A percentile compares a stretch with the other conserved stretches of the same genome.
Evolutionary conservation across 2,329 filamentous ascomycete genomes (phyloP).

Genomic region (Arthrobotrys iridis): DNA sequence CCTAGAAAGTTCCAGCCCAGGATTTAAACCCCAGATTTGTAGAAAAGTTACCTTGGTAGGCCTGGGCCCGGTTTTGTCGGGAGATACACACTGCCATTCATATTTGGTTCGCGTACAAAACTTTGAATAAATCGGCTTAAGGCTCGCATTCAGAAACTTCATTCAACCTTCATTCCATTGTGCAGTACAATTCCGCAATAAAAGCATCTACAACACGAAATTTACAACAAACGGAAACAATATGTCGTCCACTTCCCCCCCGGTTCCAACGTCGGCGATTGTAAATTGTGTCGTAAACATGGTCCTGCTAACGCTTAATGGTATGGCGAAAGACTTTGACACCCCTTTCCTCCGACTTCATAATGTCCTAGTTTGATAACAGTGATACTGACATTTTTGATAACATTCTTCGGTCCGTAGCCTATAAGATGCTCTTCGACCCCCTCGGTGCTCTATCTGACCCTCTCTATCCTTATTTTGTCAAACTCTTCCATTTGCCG

Average conservation of each 20-base stretch:
- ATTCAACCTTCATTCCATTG: neutral
- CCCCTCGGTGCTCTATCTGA: constrained; percentile 35
- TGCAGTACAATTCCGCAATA: too few relatives aligned
- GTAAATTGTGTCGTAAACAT: constrained; percentile 50
- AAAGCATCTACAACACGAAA: constrained; percentile 38
- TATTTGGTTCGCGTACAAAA: too few relatives aligned
- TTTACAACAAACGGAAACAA: constrained; percentile 15
- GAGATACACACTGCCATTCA: too few relatives aligned
- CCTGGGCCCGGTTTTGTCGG: neutral
- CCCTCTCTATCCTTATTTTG: constrained; percentile 43
- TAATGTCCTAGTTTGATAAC: too few relatives aligned
- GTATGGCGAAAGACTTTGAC: neutral
- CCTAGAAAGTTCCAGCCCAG: constrained; percentile 19
- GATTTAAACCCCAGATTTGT: neutral
- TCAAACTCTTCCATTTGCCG: constrained; percentile 45
- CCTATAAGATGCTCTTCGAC: constrained; percentile 51
- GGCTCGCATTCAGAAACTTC: neutral
- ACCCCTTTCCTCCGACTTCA: neutral
- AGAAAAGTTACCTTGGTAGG: neutral
- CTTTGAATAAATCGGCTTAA: too few relatives aligned
- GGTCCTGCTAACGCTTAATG: constrained; percentile 31
- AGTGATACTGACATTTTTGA: neutral
- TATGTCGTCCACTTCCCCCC: constrained; percentile 32
- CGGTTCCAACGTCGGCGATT: constrained; percentile 48
- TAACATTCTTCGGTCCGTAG: neutral